phyloP scores from a whole-genome alignment of 768 basidiomycete genomes.

The Lactarius hatsudake region DNA sequence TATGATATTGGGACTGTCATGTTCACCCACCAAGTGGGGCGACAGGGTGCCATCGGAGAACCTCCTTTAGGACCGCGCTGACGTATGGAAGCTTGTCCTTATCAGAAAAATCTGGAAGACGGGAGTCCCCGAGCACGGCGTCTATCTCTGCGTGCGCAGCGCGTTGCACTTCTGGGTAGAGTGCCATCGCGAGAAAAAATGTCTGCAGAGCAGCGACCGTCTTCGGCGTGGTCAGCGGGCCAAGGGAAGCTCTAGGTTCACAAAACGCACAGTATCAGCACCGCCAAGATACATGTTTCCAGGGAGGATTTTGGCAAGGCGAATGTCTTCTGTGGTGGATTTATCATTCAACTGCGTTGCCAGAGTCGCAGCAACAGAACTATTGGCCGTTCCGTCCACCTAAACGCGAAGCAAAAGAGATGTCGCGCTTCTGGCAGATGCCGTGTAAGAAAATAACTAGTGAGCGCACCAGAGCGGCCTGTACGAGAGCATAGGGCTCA shows the following conservation, averaged over 20 bases:
- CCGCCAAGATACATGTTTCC: conserved; percentile 15
- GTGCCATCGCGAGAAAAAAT: conserved; percentile 27
- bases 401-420: neutral
- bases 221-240: conserved; percentile 2
- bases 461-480: neutral
- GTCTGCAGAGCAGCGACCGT: conserved; percentile 11
- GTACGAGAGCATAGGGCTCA: conserved; percentile 6
- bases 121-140: conserved; percentile 32
- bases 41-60: conserved; percentile 34
- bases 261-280: conserved; percentile 20
- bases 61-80: conserved; percentile 40
- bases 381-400: neutral
- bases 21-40: conserved; percentile 24
- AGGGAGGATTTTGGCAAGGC: neutral
- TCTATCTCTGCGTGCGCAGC: conserved; percentile 41
- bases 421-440: neutral
- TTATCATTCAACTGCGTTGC: neutral
- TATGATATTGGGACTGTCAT: neutral
- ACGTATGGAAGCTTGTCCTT: conserved; percentile 37
- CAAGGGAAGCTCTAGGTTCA: neutral
- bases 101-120: conserved; percentile 39
- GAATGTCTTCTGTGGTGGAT: neutral
- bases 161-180: conserved; percentile 26
- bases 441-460: too few species aligned
- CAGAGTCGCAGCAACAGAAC: conserved; percentile 3